Conservation (phyloP, 1,139 yeast species). For the Saccharomyces hybrid region DNA sequence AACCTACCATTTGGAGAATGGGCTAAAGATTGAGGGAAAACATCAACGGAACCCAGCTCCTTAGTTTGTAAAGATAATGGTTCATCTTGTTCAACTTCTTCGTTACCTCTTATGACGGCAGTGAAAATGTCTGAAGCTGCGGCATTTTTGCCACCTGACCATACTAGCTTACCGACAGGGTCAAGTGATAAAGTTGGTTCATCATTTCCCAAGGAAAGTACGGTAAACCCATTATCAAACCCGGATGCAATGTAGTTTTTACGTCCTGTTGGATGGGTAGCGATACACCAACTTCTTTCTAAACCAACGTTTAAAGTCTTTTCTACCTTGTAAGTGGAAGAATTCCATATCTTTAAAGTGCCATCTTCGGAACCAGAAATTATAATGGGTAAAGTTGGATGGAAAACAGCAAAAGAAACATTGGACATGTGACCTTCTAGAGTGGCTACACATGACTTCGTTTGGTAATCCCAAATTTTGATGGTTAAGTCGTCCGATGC, state of each 20-base stretch:
- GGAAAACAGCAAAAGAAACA: constrained; percentile 94
- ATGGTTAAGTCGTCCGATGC: constrained; percentile 88
- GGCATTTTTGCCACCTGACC: constrained; percentile 69
- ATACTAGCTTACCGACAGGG: constrained; percentile 79
- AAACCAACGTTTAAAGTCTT: constrained; percentile 84
- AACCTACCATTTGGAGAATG: constrained; percentile 98
- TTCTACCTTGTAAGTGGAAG: constrained; percentile 76
- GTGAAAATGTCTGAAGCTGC: constrained; percentile 62
- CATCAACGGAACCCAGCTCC: constrained; percentile 87
- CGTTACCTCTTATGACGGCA: constrained; percentile 67
- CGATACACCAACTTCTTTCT: constrained; percentile 96
- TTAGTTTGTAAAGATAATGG: constrained; percentile 65
- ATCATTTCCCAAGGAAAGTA: constrained; percentile 83
- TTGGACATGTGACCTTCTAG: constrained; percentile 89
- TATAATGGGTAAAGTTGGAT: constrained; percentile 87
- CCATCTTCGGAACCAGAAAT: constrained; percentile 82
- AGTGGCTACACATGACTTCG: constrained; percentile 90
- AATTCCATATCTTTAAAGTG: constrained; percentile 70
- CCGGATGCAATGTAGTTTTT: constrained; percentile 79
- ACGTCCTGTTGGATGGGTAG: constrained; percentile 55
- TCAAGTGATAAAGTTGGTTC: constrained; percentile 94
- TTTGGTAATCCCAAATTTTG: constrained; percentile 95
- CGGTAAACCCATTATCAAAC: constrained; percentile 87
- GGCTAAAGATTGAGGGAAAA: constrained; percentile 75
- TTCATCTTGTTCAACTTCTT: constrained; percentile 75